Base-by-base conservation (phyloP, 2,329 filamentous ascomycete species). In the Knufia petricola region DNA sequence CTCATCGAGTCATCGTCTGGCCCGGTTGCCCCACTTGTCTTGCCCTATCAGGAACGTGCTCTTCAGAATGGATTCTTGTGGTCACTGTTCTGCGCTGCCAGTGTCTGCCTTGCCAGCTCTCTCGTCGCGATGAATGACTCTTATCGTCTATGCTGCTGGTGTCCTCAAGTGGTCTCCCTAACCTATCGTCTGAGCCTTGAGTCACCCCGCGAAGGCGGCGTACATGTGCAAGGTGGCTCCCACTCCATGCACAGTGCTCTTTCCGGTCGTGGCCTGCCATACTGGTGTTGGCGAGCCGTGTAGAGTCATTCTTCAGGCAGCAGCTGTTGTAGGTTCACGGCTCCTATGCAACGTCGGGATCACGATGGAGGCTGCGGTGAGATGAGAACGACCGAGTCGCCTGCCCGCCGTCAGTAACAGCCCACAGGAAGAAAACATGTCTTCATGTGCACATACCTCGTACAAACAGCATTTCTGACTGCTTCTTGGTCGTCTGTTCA, bases 381-480 rank as follows among this genome's bases (percentile, higher is more conserved):
- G 59, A 84, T 83, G 60, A 85, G 72, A 51, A 85, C 80, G 47
- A 86, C 82, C 51, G 82, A 85, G 60, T 85, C 82, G 55, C 82
- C 82, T 85, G 55, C 37, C 48, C 63, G 59, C 42, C 55, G 60
- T 63, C 45, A 52, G 48, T 28, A 28, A n/a, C n/a, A n/a, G 55
- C 37, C 48, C 63, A 59, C 42, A 55, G 60, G 63, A 44, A 52
- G 48, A 6, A 28, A 12, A 28, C 26, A 41, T 21, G 15, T 32
- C 6, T n/a, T 17, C 21, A n/a, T n/a, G n/a, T n/a, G n/a, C 13
- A 38, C 77, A 54, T 70, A 90, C 89, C 90, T 85, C 92, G 77
- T 50, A 98, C 90, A 66, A 98, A 98, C 17, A 98, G 72, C 92
- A 98, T 98, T 66, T 96, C 92, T 37, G 88, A 94, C 67, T 95